Evolutionary conservation across 1,139 yeast genomes (phyloP).

Genomic region (Suhomyces choctaworum): DNA sequence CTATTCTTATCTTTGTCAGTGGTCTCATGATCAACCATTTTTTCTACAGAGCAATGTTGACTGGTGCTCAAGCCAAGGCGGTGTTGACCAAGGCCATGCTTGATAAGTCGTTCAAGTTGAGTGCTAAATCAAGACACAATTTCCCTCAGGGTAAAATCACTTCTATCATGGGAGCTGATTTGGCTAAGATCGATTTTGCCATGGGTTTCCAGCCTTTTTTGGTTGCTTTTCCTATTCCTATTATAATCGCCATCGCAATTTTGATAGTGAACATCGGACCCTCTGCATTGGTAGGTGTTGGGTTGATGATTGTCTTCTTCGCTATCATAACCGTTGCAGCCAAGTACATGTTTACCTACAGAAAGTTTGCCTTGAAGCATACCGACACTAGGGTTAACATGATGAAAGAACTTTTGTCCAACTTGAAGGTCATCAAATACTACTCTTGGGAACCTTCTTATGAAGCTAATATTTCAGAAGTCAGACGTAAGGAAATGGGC

Average conservation of each 20-base stretch:
- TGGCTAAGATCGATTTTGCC: constrained; percentile 79
- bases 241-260: constrained; percentile 60
- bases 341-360: constrained; percentile 38
- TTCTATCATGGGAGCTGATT: constrained; percentile 71
- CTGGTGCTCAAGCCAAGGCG: constrained; percentile 37
- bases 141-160: constrained; percentile 37
- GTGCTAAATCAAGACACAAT: constrained; percentile 29
- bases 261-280: constrained; percentile 72
- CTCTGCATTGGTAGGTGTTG: constrained; percentile 67
- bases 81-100: constrained; percentile 36
- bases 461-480: constrained; percentile 43
- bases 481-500: constrained; percentile 51
- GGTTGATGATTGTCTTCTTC: constrained; percentile 30
- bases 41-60: constrained; percentile 58
- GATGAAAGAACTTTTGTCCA: constrained; percentile 63
- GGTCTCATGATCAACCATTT: constrained; percentile 63
- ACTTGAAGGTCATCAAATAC: constrained; percentile 67
- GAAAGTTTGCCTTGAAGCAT: constrained; percentile 46
- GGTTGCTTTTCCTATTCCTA: constrained; percentile 61
- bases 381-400: constrained; percentile 62
- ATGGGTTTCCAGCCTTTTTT: constrained; percentile 67
- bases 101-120: constrained; percentile 33
- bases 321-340: constrained; percentile 43
- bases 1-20: constrained; percentile 23
- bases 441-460: constrained; percentile 71